Percentiles rank a stretch among this genome's conserved stretches.
These are phyloP conservation scores for Fusarium nisikadoi DNA, from an alignment of 2,329 filamentous ascomycete species.

Conservation along the genomic window DNA sequence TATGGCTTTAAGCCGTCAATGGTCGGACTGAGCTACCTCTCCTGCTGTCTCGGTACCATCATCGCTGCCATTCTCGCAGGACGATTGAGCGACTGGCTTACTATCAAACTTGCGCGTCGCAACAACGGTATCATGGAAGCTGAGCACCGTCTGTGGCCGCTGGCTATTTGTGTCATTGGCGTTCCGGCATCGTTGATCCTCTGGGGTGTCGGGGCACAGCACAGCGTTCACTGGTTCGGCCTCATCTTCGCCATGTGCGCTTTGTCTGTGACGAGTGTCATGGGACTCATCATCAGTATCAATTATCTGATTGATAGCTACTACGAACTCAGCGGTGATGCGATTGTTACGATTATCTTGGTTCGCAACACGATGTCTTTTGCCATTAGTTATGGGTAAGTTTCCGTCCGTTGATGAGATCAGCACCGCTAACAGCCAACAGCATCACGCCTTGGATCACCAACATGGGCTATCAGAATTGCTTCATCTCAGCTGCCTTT, in stretches of 20 bases:
- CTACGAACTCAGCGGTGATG: conserved; percentile 53
- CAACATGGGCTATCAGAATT: conserved; percentile 55
- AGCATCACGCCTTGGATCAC: conserved; percentile 60
- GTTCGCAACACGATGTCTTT: conserved; percentile 53
- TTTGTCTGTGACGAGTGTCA: conserved; percentile 48
- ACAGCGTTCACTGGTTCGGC: conserved; percentile 55
- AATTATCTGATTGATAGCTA: conserved; percentile 56
- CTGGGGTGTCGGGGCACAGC: conserved; percentile 51
- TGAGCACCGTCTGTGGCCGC: conserved; percentile 56
- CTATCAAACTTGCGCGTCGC: conserved; percentile 52
- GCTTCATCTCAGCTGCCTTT: conserved; percentile 55
- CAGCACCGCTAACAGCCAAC: not conserved
- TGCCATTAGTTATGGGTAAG: conserved; percentile 48
- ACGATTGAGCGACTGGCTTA: conserved; percentile 51
- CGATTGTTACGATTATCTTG: conserved; percentile 53
- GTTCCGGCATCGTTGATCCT: conserved; percentile 46
- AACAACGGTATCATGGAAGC: conserved; percentile 56
- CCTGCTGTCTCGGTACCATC: conserved; percentile 50
- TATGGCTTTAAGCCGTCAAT: conserved; percentile 54
- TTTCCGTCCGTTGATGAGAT: accelerated
- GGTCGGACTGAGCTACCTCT: conserved; percentile 53
- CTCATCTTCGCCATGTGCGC: conserved; percentile 54
- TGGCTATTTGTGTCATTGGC: conserved; percentile 46
- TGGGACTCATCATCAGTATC: conserved; percentile 52
- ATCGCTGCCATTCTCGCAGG: conserved; percentile 48